Base-by-base conservation (phyloP, 2,329 filamentous ascomycete genomes). In the Aspergillus phoenicis region DNA sequence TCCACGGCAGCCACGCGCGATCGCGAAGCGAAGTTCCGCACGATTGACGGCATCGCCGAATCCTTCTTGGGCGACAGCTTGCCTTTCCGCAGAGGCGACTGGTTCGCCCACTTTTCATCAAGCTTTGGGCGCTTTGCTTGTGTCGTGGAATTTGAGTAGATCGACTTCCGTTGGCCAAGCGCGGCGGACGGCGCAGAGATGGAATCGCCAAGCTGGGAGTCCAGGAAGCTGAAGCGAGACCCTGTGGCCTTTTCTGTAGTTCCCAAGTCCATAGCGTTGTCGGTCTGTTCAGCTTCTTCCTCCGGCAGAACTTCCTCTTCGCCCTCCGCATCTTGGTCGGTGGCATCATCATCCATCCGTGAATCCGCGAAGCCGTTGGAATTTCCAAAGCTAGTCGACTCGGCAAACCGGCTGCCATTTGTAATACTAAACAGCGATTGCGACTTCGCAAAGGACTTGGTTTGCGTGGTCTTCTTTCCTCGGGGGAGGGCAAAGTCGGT, bases 31-130 rank as follows among this genome's bases (percentile, higher is more conserved):
- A 93, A 76, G 62, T 89, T 88, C 72, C 89, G 90, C 30, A 91
- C 91, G 61, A 96, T 86, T 6, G 84, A 80, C 4, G 87, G 84
- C 70, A 92, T 90, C 48, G 87, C 85, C 55, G 88, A 87, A 8
- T 87, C 83, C 52, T 83, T 83, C 64, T 79, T 79, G 39, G 70
- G 74, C 10, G 70, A 74, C 15, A 77, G 65, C 48, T 70, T 73
- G n/a, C 65, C 65, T 28, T 77, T 77, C 59, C 67, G 70, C 17
- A 73, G 33, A 13, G 73, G 73, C 1, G 74, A 73, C 47, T 72
- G 71, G 15, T 68, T 68, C 2, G 69, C 71, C 77, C 77, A 78
- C 49, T 65, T 65, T 57, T 79, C 77, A 49, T 78, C 73, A 8
- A 79, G 71, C 58, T 76, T 79, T 15, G 78, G 76, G 30, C 78